phyloP scores from a whole-genome alignment of 2,329 filamentous ascomycete genomes.

The Penicillium digitatum region DNA sequence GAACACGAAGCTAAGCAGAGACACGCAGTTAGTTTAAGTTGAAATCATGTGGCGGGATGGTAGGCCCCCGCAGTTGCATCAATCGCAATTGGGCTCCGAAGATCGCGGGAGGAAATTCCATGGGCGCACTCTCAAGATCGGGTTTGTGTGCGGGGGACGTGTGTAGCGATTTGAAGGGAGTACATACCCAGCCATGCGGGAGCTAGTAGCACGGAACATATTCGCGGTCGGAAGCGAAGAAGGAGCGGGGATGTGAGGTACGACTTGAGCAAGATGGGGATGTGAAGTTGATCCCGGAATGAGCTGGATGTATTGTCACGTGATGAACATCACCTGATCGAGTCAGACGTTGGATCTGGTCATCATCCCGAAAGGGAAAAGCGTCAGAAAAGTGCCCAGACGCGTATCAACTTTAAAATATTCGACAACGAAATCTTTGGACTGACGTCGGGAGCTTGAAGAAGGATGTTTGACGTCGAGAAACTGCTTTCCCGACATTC shows the following conservation, averaged over 20 bases:
- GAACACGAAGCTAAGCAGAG: conserved; percentile 49
- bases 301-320: conserved; percentile 19
- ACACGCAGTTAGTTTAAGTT: conserved; percentile 18
- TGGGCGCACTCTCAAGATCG: conserved; percentile 16
- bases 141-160: conserved; percentile 5
- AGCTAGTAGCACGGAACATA: conserved; percentile 41
- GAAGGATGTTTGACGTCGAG: conserved; percentile 31
- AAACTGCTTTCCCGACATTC: conserved; percentile 12
- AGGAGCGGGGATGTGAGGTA: conserved; percentile 23
- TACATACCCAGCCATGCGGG: conserved; percentile 44
- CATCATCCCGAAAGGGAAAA: conserved; percentile 22
- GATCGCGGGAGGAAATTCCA: conserved; percentile 15
- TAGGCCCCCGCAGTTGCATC: not conserved
- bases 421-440: conserved; percentile 4
- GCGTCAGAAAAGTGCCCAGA: conserved; percentile 12
- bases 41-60: not conserved
- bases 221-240: conserved; percentile 30
- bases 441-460: conserved; percentile 6
- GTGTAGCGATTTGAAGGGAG: conserved; percentile 1
- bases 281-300: conserved; percentile 24
- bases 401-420: conserved; percentile 8
- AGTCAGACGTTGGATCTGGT: conserved; percentile 24
- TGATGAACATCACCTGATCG: conserved; percentile 28
- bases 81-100: conserved; percentile 13
- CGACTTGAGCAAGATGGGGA: conserved; percentile 28